phyloP scores from a whole-genome alignment of 306 rosid species.

The Lithocarpus polystachyus region DNA sequence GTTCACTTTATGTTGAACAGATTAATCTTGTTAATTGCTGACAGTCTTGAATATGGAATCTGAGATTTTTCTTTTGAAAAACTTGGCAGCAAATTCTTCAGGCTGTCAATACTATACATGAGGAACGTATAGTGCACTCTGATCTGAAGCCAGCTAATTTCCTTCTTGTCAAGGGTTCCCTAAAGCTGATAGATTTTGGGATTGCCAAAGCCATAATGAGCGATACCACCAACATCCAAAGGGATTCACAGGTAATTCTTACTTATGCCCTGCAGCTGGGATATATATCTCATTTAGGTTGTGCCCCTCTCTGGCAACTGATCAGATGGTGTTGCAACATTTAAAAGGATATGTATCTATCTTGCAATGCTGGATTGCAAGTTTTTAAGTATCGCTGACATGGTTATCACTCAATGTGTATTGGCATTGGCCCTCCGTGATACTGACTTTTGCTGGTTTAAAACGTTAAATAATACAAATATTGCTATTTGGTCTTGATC shows the following conservation, averaged over 20 bases:
- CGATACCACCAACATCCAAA: conserved; percentile 91
- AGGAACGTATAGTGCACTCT: conserved; percentile 93
- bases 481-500: background rate
- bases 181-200: conserved; percentile 93
- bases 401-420: background rate
- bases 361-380: background rate
- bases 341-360: background rate
- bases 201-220: conserved; percentile 97
- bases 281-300: background rate
- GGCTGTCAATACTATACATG: conserved; percentile 91
- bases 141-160: conserved; percentile 98
- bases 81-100: conserved; percentile 83
- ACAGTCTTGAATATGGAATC: background rate
- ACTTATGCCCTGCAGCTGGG: background rate
- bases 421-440: background rate
- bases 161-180: conserved; percentile 90
- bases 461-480: background rate
- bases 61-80: conserved; percentile 21
- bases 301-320: background rate
- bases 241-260: conserved; percentile 81
- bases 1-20: background rate
- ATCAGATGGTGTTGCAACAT: background rate
- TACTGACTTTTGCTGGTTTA: background rate
- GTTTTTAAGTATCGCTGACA: background rate
- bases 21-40: background rate